Conservation (phyloP, 225 moss, liverwort and hornwort genomes). For the Rhytidiadelphus loreus region DNA sequence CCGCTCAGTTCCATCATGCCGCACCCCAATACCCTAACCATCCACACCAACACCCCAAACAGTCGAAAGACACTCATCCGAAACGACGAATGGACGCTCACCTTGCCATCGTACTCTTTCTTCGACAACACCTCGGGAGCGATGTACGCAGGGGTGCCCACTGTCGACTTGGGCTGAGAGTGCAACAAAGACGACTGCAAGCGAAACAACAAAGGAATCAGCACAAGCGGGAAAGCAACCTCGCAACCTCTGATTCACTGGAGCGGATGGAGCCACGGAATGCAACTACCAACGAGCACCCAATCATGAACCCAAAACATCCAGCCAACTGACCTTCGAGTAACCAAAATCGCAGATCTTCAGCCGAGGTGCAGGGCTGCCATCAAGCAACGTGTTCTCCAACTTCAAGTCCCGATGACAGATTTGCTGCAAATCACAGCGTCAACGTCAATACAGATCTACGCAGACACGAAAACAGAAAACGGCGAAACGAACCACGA, state of each 20-base stretch:
- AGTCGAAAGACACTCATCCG: not conserved
- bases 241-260: not conserved
- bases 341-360: conserved; percentile 91
- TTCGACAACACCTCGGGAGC: conserved; percentile 95
- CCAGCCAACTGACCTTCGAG: conserved; percentile 23
- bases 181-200: conserved; percentile 81
- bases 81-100: not conserved
- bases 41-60: not conserved
- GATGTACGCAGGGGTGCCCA: conserved; percentile 96
- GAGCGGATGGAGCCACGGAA: not conserved
- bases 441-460: not conserved
- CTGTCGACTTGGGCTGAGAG: conserved; percentile 97
- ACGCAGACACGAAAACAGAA: not conserved
- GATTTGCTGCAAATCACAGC: conserved; percentile 42
- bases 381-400: conserved; percentile 88
- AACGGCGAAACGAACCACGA: not conserved
- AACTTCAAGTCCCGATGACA: conserved; percentile 94
- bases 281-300: too few species aligned
- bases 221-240: not conserved
- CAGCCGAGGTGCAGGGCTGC: conserved; percentile 82
- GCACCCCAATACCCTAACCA: not conserved
- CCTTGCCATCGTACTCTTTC: conserved; percentile 99
- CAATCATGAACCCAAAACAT: not conserved
- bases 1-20: not conserved
- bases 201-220: not conserved